phyloP scores from a whole-genome alignment of 2,329 filamentous ascomycete species.

The Penicillium sp. region DNA sequence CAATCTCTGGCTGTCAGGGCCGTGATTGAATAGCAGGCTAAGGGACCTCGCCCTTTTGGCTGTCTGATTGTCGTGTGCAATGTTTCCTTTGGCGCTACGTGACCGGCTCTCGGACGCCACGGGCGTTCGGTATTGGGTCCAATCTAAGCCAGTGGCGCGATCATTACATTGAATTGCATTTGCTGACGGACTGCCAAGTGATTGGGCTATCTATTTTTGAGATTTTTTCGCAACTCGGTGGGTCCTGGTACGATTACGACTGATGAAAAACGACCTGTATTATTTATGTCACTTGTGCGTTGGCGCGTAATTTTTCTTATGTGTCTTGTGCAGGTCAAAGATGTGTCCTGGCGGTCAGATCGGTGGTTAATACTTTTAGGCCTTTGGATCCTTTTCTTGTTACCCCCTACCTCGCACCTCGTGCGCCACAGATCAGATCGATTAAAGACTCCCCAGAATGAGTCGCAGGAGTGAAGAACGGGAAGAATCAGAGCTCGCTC shows the following conservation, averaged over 20 bases:
- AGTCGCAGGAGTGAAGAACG: conserved; percentile 2
- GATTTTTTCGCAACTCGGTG: not conserved
- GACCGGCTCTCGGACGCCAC: not conserved
- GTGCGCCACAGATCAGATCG: not conserved
- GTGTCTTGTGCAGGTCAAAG: not conserved
- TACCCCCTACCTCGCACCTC: not conserved
- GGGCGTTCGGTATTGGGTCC: not conserved
- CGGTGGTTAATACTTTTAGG: not conserved
- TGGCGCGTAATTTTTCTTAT: not conserved
- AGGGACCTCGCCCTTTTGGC: not conserved
- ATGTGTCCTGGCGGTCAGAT: not conserved
- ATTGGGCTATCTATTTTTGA: not conserved
- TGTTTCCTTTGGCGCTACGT: not conserved
- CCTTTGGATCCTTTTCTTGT: not conserved
- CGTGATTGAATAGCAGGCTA: not conserved
- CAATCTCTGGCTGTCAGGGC: not conserved
- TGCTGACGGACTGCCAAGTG: not conserved
- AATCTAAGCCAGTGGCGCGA: not conserved
- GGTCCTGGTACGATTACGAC: not conserved
- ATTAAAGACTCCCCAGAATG: not conserved
- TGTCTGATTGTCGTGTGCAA: no score
- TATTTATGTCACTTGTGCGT: not conserved
- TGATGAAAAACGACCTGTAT: not conserved
- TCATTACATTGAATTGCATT: not conserved
- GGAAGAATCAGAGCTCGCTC: conserved; percentile 12